These are phyloP conservation scores for Xylariales sp. DNA, from an alignment of 2,329 filamentous ascomycete genomes.

Conservation along the genomic window DNA sequence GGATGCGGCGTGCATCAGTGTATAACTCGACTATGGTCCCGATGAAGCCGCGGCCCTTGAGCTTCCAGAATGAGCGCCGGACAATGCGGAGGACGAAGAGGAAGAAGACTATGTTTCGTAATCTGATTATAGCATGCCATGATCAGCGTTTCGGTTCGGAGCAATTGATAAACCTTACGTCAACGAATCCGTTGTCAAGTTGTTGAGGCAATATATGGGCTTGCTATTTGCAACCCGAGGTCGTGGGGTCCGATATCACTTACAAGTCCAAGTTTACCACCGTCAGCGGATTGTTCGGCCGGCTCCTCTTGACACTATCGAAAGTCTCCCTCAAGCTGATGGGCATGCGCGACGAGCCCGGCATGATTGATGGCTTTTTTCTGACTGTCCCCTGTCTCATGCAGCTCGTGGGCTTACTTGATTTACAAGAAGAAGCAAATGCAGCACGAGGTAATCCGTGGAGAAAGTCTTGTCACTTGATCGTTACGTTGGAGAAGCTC, in stretches of 20 bases:
- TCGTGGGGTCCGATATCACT: constrained; percentile 13
- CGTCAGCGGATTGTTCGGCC: constrained; percentile 51
- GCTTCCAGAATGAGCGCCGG: constrained; percentile 73
- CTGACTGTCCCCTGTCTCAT: not conserved
- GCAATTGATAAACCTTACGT: no score
- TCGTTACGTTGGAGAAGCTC: no score
- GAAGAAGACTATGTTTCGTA: constrained; percentile 84
- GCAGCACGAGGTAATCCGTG: not conserved
- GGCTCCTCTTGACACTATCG: constrained; percentile 53
- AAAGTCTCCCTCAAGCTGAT: constrained; percentile 66
- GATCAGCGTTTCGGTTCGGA: not conserved
- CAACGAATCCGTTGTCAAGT: not conserved
- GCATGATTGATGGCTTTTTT: constrained; percentile 41
- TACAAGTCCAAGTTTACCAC: constrained; percentile 66
- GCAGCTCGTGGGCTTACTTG: not conserved
- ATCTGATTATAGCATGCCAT: constrained; percentile 26
- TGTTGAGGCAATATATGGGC: not conserved
- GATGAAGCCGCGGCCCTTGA: constrained; percentile 82
- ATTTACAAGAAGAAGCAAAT: not conserved
- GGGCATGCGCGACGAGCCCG: constrained; percentile 65
- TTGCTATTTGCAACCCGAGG: not conserved
- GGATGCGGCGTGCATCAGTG: constrained; percentile 61
- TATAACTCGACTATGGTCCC: constrained; percentile 76
- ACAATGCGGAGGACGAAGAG: constrained; percentile 82
- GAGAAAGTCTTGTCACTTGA: no score